These are phyloP conservation scores for Lentinus tigrinus DNA, from an alignment of 768 basidiomycete species.

Conservation along the genomic window DNA sequence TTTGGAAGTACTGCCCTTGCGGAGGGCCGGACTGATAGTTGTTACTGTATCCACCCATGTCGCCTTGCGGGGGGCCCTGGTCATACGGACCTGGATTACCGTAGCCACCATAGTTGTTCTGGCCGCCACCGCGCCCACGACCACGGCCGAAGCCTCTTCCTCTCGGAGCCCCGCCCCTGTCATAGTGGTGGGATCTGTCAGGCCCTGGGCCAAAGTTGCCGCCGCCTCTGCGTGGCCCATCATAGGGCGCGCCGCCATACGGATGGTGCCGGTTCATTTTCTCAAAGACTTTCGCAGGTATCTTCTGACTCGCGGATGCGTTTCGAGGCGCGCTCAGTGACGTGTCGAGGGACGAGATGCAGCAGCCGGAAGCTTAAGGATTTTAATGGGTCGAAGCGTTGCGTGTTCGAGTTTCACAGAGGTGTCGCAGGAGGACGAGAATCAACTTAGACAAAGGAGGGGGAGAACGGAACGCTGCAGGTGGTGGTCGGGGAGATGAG, in stretches of 20 bases:
- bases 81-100: conserved; percentile 55
- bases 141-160: conserved; percentile 51
- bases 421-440: conserved; percentile 4
- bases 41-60: conserved; percentile 65
- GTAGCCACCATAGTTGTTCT: conserved; percentile 49
- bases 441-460: conserved; percentile 15
- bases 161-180: conserved; percentile 54
- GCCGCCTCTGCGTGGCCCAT: conserved; percentile 62
- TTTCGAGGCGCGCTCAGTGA: conserved; percentile 21
- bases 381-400: background rate
- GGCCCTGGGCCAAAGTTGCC: conserved; percentile 56
- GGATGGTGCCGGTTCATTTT: conserved; percentile 90
- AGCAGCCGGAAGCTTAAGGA: background rate
- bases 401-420: background rate
- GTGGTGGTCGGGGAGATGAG: conserved; percentile 4
- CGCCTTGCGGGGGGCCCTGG: conserved; percentile 61
- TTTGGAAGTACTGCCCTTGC: conserved; percentile 70
- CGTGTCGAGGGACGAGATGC: conserved; percentile 7
- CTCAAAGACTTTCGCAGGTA: conserved; percentile 24
- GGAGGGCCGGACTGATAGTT: conserved; percentile 59
- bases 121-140: conserved; percentile 27
- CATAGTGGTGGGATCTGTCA: conserved; percentile 66
- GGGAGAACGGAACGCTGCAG: conserved; percentile 5
- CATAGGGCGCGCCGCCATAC: conserved; percentile 69
- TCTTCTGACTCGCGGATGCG: conserved; percentile 13